Conservation (phyloP, 805 yeast genomes). For the Komagataella populi region DNA sequence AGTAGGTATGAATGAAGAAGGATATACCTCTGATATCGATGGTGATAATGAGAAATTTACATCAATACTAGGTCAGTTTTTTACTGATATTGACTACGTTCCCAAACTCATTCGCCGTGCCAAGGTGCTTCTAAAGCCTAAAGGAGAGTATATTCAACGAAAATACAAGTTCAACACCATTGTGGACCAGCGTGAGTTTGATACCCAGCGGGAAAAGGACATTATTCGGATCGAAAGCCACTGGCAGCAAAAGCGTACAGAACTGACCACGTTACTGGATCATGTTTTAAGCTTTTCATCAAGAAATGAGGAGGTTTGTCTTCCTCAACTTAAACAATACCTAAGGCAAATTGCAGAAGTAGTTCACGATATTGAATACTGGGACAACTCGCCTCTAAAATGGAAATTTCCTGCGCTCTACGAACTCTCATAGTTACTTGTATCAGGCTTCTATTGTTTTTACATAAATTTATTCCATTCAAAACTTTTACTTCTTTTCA, state of each 20-base stretch:
- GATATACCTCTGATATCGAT: not conserved
- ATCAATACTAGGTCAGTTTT: not conserved
- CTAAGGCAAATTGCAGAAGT: not conserved
- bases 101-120: not conserved
- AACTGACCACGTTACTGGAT: not conserved
- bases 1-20: not conserved
- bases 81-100: not conserved
- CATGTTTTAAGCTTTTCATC: not conserved
- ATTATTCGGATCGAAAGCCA: not conserved
- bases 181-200: not conserved
- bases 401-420: slow-evolving; percentile 9
- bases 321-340: not conserved
- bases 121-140: not conserved
- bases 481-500: not conserved
- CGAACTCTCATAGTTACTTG: slow-evolving; percentile 1
- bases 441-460: not conserved
- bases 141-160: not conserved
- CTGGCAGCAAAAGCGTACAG: not conserved
- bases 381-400: slow-evolving; percentile 6
- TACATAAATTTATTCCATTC: not conserved
- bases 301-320: not conserved
- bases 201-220: not conserved
- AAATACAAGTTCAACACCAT: not conserved
- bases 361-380: slow-evolving; percentile 1
- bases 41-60: not conserved